phyloP scores from a whole-genome alignment of 1,284 basidiomycete species.

The Sphaerobolus stellatus region DNA sequence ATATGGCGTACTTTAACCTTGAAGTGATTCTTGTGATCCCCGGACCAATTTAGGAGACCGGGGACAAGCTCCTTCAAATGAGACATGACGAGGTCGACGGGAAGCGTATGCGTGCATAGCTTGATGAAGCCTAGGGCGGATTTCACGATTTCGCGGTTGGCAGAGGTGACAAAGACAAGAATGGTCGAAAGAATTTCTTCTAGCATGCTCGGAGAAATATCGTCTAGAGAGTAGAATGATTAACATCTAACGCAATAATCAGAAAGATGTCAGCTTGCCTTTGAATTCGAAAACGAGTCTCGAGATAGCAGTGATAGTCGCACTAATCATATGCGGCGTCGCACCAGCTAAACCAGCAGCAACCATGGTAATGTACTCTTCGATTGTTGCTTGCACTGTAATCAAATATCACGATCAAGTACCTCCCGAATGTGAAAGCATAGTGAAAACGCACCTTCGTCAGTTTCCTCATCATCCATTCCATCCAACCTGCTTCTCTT shows the following conservation, averaged over 20 bases:
- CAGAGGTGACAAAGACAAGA: slow-evolving; percentile 86
- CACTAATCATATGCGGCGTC: slow-evolving; percentile 98
- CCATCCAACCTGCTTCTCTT: slow-evolving; percentile 76
- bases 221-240: slow-evolving; percentile 45
- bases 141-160: slow-evolving; percentile 98
- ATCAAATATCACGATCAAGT: slow-evolving; percentile 14
- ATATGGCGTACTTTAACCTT: slow-evolving; percentile 96
- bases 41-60: slow-evolving; percentile 86
- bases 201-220: slow-evolving; percentile 75
- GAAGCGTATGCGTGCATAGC: slow-evolving; percentile 85
- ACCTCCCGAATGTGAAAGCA: background rate
- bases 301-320: slow-evolving; percentile 92
- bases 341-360: slow-evolving; percentile 92
- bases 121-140: slow-evolving; percentile 95
- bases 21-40: slow-evolving; percentile 99
- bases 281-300: slow-evolving; percentile 96
- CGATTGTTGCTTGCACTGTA: slow-evolving; percentile 73
- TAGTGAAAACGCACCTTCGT: slow-evolving; percentile 14
- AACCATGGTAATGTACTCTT: slow-evolving; percentile 97
- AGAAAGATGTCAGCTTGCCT: slow-evolving; percentile 44
- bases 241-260: background rate
- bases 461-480: slow-evolving; percentile 57
- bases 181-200: slow-evolving; percentile 86
- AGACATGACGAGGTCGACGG: slow-evolving; percentile 67
- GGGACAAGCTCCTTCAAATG: slow-evolving; percentile 82